Evolutionary conservation across 139 green algal species (phyloP).

Genomic region (Parachlorella kessleri): DNA sequence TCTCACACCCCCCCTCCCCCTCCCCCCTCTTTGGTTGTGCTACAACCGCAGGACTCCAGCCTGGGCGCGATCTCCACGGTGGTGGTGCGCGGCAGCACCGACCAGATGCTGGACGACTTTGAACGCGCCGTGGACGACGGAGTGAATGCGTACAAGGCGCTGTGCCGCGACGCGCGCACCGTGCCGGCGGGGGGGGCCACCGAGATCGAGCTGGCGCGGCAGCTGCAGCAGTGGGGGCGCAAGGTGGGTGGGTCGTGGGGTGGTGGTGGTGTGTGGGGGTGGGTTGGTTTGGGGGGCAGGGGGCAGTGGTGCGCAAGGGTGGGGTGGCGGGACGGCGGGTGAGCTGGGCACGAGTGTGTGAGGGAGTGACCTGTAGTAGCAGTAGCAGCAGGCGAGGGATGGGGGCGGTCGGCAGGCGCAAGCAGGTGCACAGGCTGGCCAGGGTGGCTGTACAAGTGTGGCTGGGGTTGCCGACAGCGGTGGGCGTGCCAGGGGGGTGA

Average conservation of each 20-base stretch:
- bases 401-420: too few species aligned
- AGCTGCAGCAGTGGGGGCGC: constrained; percentile 44
- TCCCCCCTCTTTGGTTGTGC: not conserved
- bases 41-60: constrained; percentile 17
- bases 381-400: too few species aligned
- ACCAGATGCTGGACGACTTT: constrained; percentile 93
- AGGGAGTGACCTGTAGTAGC: too few species aligned
- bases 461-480: too few species aligned
- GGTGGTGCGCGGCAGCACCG: constrained; percentile 90
- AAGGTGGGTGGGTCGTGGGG: constrained; percentile 12
- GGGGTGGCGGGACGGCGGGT: too few species aligned
- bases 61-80: constrained; percentile 79
- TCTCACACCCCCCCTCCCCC: too few species aligned
- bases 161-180: constrained; percentile 79
- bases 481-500: too few species aligned
- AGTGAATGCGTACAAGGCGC: constrained; percentile 95
- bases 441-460: too few species aligned
- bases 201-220: constrained; percentile 89
- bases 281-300: not conserved
- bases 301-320: not conserved
- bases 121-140: constrained; percentile 96
- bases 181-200: constrained; percentile 85
- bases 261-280: not conserved
- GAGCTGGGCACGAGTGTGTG: too few species aligned
- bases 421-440: too few species aligned